Evolutionary conservation across 495 filamentous ascomycete species (phyloP).

Genomic region (Aspergillus sclerotiicarbonarius): DNA sequence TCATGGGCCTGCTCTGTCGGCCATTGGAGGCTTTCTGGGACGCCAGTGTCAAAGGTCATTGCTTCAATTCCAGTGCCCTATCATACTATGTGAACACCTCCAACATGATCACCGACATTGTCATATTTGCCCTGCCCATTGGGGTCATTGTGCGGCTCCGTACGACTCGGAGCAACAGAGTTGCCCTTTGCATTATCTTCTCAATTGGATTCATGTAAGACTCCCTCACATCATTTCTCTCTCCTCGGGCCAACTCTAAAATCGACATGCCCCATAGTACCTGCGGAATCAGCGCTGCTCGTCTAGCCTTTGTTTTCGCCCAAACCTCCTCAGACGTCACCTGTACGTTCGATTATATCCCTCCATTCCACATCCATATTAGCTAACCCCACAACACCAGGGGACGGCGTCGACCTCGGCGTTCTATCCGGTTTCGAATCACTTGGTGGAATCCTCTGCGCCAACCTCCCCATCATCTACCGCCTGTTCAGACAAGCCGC

Average conservation of each 20-base stretch:
- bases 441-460: slow-evolving; percentile 8
- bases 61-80: slow-evolving; percentile 5
- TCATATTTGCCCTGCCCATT: slow-evolving; percentile 6
- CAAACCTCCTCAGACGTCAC: slow-evolving; percentile 6
- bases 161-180: slow-evolving; percentile 2
- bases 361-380: background rate
- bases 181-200: slow-evolving; percentile 3
- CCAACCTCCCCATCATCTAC: slow-evolving; percentile 14
- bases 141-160: slow-evolving; percentile 4
- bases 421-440: slow-evolving; percentile 7
- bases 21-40: slow-evolving; percentile 6
- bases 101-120: slow-evolving; percentile 7
- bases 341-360: background rate
- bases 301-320: slow-evolving; percentile 4
- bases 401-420: slow-evolving; percentile 6
- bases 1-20: slow-evolving; percentile 7
- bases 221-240: background rate
- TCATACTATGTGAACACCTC: slow-evolving; percentile 6
- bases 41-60: background rate
- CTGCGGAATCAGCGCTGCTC: slow-evolving; percentile 9
- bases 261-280: background rate
- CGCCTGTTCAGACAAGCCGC: slow-evolving; percentile 2
- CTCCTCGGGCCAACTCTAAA: background rate
- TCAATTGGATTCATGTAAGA: slow-evolving; percentile 7
- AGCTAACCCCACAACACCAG: background rate